Evolutionary conservation across 163 green algal species (phyloP), one percentile per base, ranked within the genome.

Genomic region (Scenedesmus sp.): DNA sequence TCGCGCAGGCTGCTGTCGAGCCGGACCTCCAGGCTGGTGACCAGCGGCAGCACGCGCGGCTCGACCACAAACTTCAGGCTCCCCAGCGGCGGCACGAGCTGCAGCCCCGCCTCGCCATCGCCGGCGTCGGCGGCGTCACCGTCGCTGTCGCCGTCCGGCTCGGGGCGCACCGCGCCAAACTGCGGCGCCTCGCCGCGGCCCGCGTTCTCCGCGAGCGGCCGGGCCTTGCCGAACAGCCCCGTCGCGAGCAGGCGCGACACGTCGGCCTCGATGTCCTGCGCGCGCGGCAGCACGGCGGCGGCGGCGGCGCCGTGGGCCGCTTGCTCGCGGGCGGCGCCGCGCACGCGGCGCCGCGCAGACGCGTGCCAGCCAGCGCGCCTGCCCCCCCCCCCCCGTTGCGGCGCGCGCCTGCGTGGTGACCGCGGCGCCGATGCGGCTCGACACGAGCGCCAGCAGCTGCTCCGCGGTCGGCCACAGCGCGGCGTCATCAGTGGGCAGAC

Each of bases 251-350:
- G 83, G 3, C 80, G 75, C 33, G 81, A 47, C 22, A 87, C 84
- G 72, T 96, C 92, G 14, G 75, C 85, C 83, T 97, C 93, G 47
- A 97, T 93, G 39, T 95, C 88, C 53, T 82, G 54, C 51, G 28
- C 20, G 60, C 33, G n/a, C n/a, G n/a, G n/a, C 15, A 47, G 33
- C 15, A 50, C 24, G 10, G 29, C 14, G 29, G 5, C 10, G 4
- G 4, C 4, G 2, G 58, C 4, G 45, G 29, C 13, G 29, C n/a
- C n/a, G n/a, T n/a, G n/a, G n/a, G n/a, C n/a, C n/a, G n/a, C n/a
- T n/a, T n/a, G n/a, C n/a, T n/a, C n/a, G n/a, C n/a, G n/a, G n/a
- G n/a, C n/a, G n/a, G n/a, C n/a, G n/a, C n/a, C n/a, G n/a, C n/a
- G n/a, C n/a, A n/a, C n/a, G n/a, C n/a, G n/a, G n/a, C n/a, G n/a